Percentiles rank a stretch among this genome's conserved stretches.
Conservation (phyloP, 1,139 yeast species). For the Pichia sp. region DNA sequence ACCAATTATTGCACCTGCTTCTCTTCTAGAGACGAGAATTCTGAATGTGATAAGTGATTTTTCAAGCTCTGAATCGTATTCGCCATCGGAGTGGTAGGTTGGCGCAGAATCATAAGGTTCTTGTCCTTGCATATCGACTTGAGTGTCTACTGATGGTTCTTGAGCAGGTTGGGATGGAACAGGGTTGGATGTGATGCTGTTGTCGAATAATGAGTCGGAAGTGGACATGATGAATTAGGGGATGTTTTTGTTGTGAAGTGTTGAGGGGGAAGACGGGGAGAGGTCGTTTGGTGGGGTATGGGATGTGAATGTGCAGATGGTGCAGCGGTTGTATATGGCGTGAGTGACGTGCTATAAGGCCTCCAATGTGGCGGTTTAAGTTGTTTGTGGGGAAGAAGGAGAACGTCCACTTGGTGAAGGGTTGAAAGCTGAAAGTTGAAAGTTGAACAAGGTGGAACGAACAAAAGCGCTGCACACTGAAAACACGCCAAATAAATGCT, state of each 20-base stretch:
- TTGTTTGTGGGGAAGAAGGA: too few species aligned
- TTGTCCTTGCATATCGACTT: background rate
- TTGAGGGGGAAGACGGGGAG: background rate
- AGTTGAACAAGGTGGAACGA: too few species aligned
- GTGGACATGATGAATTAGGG: conserved; percentile 16
- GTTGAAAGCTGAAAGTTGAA: too few species aligned
- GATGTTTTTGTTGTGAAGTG: background rate
- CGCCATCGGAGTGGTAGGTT: background rate
- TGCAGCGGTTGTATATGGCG: too few species aligned
- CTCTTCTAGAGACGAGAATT: conserved; percentile 74
- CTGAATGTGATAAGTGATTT: conserved; percentile 48
- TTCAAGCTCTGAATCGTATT: conserved; percentile 20
- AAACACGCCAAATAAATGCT: too few species aligned
- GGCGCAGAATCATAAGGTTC: background rate
- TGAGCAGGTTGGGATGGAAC: background rate
- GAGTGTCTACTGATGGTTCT: background rate
- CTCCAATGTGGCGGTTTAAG: too few species aligned
- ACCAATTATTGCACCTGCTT: conserved; percentile 89
- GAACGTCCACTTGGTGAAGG: too few species aligned
- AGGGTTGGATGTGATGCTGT: conserved; percentile 15
- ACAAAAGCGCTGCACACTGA: too few species aligned
- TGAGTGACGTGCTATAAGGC: too few species aligned
- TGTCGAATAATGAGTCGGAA: conserved; percentile 27
- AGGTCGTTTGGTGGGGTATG: background rate
- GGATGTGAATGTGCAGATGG: background rate